Conservation (phyloP, 768 basidiomycete species). For the Clitopilus hobsonii region DNA sequence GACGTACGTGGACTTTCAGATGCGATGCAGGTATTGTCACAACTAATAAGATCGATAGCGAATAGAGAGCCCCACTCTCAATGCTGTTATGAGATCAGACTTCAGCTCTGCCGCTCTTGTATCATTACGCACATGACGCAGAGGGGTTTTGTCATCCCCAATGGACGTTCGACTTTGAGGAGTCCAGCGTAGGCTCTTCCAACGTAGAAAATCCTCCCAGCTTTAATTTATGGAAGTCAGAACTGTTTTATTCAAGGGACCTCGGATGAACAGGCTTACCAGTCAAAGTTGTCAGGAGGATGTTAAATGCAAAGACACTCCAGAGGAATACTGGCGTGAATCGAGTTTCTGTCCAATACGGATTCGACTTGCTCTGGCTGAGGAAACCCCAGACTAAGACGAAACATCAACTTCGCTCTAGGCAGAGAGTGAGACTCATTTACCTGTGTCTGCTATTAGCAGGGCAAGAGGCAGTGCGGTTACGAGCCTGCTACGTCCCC, state of each 20-base stretch:
- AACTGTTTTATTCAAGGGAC: too few species aligned
- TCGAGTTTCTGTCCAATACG: neutral
- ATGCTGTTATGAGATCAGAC: neutral
- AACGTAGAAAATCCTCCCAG: too few species aligned
- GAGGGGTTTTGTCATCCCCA: too few species aligned
- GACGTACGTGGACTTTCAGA: neutral
- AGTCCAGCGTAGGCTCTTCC: too few species aligned
- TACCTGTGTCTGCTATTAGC: conserved; percentile 26
- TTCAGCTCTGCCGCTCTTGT: too few species aligned
- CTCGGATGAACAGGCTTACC: conserved; percentile 10
- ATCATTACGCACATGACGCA: too few species aligned
- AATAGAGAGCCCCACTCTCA: neutral
- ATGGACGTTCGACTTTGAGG: too few species aligned
- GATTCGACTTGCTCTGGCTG: conserved; percentile 2
- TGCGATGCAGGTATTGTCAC: neutral
- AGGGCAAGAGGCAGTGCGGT: conserved; percentile 21
- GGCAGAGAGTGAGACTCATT: neutral
- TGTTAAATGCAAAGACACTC: conserved; percentile 16
- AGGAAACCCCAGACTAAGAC: conserved; percentile 14
- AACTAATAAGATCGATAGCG: neutral
- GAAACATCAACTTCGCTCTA: neutral
- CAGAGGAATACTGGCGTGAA: conserved; percentile 13
- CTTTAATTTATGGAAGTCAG: too few species aligned
- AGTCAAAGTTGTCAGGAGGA: conserved; percentile 15
- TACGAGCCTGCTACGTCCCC: conserved; percentile 25